Conservation (phyloP, 495 filamentous ascomycete species). For the Aspergillus nidulans region DNA sequence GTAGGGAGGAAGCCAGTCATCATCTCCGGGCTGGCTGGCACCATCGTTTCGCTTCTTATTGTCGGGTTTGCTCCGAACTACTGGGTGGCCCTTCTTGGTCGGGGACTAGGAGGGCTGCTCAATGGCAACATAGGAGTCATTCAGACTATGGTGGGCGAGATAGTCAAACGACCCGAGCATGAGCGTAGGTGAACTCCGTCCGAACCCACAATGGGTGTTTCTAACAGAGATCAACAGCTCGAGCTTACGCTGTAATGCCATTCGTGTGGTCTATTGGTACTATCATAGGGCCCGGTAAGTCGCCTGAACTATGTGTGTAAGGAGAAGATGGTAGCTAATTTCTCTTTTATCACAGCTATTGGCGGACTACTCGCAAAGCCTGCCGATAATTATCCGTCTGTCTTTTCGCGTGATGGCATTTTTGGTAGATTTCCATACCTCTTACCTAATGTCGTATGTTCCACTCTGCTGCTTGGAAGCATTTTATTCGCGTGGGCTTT, state of each 20-base stretch:
- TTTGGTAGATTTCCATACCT: conserved; percentile 80
- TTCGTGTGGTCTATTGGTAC: conserved; percentile 86
- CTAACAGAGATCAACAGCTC: conserved; percentile 42
- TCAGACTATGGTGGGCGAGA: conserved; percentile 86
- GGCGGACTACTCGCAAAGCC: conserved; percentile 76
- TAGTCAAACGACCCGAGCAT: conserved; percentile 73
- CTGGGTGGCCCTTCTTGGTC: conserved; percentile 69
- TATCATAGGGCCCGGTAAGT: conserved; percentile 66
- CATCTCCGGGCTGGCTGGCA: conserved; percentile 72
- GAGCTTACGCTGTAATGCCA: conserved; percentile 79
- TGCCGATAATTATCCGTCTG: conserved; percentile 58
- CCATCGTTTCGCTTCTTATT: conserved; percentile 70
- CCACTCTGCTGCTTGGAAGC: conserved; percentile 63
- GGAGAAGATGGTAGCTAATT: conserved; percentile 15
- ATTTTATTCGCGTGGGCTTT: conserved; percentile 70
- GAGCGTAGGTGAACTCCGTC: conserved; percentile 57
- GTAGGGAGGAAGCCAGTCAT: conserved; percentile 82
- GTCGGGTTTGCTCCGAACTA: conserved; percentile 81
- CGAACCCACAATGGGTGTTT: not conserved
- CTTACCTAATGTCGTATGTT: conserved; percentile 75
- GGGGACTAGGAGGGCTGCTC: conserved; percentile 71
- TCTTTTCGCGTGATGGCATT: conserved; percentile 58
- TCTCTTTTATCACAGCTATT: conserved; percentile 44
- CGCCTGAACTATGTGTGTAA: not conserved
- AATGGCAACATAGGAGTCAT: conserved; percentile 90